phyloP scores from a whole-genome alignment of 164 flowering plant genomes.

The Vitis cinerea region DNA sequence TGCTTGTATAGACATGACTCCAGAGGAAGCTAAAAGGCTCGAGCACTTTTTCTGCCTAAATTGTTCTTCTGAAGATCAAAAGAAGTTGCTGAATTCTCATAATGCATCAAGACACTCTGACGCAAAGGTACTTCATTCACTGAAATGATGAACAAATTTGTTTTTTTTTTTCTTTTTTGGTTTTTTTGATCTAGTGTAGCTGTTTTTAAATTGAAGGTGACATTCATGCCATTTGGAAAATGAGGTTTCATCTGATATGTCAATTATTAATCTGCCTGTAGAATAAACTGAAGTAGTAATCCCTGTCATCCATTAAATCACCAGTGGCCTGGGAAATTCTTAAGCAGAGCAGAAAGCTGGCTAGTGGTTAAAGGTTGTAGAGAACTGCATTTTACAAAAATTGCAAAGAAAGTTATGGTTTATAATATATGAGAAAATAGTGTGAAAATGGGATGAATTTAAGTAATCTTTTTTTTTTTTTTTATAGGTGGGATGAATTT shows the following conservation, averaged over 20 bases:
- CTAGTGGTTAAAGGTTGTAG: too few relatives aligned
- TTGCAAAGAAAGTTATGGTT: too few relatives aligned
- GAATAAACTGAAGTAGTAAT: not conserved
- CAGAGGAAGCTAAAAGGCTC: constrained; percentile 68
- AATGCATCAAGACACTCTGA: constrained; percentile 44
- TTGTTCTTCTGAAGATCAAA: constrained; percentile 60
- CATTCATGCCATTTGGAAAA: not conserved
- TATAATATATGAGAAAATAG: too few relatives aligned
- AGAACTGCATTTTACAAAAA: too few relatives aligned
- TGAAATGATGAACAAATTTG: not conserved
- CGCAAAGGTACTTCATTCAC: constrained; percentile 45
- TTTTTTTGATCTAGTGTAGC: not conserved
- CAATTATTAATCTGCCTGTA: not conserved
- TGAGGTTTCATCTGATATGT: not conserved
- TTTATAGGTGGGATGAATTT: too few relatives aligned
- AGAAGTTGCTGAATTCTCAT: constrained; percentile 49
- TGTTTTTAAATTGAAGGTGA: not conserved
- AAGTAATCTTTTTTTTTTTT: too few relatives aligned
- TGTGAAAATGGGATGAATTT: too few relatives aligned
- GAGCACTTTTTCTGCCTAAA: constrained; percentile 70
- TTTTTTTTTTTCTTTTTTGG: not conserved
- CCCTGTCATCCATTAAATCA: too few relatives aligned
- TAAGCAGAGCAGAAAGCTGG: too few relatives aligned
- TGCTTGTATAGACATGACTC: constrained; percentile 67
- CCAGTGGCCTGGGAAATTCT: too few relatives aligned